Conservation (phyloP, 2,329 filamentous ascomycete species). For the Penicillium oxalicum region DNA sequence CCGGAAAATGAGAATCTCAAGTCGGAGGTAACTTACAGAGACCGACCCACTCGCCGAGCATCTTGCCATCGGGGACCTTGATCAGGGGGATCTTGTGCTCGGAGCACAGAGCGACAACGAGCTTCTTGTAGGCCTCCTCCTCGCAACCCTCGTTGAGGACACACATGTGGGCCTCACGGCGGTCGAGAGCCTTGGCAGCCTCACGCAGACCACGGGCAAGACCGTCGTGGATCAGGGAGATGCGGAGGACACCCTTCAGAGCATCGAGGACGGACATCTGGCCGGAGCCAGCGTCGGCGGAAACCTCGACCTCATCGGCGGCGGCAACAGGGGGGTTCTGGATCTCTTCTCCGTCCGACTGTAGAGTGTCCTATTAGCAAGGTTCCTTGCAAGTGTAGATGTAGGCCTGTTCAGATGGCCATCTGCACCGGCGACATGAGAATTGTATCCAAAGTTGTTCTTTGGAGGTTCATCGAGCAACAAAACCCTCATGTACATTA, state of each 20-base stretch:
- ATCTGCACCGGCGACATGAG: neutral
- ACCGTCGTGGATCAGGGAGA: constrained; percentile 98
- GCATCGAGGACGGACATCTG: constrained; percentile 97
- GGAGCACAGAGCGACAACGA: constrained; percentile 95
- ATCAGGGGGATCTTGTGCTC: constrained; percentile 99
- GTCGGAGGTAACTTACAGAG: constrained; percentile 68
- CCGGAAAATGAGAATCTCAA: constrained; percentile 1
- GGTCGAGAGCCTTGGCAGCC: constrained; percentile 97
- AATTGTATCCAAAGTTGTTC: too few relatives aligned
- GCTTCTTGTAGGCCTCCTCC: constrained; percentile 99
- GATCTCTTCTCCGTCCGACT: constrained; percentile 99
- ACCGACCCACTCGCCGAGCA: constrained; percentile 99
- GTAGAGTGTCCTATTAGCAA: constrained; percentile 18
- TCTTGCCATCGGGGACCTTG: constrained; percentile 99
- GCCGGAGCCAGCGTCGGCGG: constrained; percentile 70
- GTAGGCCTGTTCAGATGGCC: neutral
- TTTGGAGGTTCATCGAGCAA: too few relatives aligned
- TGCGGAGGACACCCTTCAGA: constrained; percentile 97
- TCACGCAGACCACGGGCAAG: constrained; percentile 97
- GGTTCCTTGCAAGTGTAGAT: neutral
- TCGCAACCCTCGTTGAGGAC: constrained; percentile 99
- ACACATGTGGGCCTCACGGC: constrained; percentile 99
- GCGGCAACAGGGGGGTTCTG: constrained; percentile 62
- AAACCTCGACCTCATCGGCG: constrained; percentile 90
- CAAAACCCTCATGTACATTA: too few relatives aligned